Evolutionary conservation across 139 green algal genomes (phyloP).

Genomic region (Klebsormidium nitens): DNA sequence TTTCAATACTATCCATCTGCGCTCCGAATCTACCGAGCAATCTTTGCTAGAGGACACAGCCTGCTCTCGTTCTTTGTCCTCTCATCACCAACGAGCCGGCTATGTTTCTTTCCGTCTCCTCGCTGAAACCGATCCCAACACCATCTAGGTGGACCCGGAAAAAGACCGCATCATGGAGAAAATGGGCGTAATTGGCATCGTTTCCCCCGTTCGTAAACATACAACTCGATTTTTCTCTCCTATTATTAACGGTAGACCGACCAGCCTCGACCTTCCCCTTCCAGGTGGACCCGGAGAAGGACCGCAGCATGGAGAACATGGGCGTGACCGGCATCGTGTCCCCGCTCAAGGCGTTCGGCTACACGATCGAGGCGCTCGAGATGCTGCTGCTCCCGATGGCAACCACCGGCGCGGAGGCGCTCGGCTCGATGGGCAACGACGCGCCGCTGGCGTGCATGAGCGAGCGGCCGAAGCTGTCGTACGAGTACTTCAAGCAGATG

Average conservation of each 20-base stretch:
- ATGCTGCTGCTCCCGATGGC: conserved; percentile 88
- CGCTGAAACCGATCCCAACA: too few relatives aligned
- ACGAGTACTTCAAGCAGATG: conserved; percentile 97
- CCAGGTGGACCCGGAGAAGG: conserved; percentile 2
- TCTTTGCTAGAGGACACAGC: too few relatives aligned
- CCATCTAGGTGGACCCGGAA: conserved; percentile 8
- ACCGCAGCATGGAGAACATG: conserved; percentile 89
- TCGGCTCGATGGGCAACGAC: conserved; percentile 96
- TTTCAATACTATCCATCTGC: too few relatives aligned
- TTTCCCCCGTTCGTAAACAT: too few relatives aligned
- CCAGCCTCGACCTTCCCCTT: too few relatives aligned
- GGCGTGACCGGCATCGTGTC: conserved; percentile 73
- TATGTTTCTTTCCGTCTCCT: too few relatives aligned
- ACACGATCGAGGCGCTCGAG: conserved; percentile 86
- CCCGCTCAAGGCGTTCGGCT: conserved; percentile 72
- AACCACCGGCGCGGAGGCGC: conserved; percentile 58
- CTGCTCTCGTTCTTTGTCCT: too few relatives aligned
- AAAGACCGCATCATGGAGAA: conserved; percentile 76
- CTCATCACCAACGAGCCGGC: too few relatives aligned
- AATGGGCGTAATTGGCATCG: conserved; percentile 74
- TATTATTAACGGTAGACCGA: too few relatives aligned
- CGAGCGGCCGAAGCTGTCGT: conserved; percentile 67
- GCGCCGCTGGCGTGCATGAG: conserved; percentile 77
- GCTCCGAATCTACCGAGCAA: too few relatives aligned
- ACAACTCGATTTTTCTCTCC: too few relatives aligned